phyloP scores from a whole-genome alignment of 495 filamentous ascomycete species.

The Daldinia vernicosa region DNA sequence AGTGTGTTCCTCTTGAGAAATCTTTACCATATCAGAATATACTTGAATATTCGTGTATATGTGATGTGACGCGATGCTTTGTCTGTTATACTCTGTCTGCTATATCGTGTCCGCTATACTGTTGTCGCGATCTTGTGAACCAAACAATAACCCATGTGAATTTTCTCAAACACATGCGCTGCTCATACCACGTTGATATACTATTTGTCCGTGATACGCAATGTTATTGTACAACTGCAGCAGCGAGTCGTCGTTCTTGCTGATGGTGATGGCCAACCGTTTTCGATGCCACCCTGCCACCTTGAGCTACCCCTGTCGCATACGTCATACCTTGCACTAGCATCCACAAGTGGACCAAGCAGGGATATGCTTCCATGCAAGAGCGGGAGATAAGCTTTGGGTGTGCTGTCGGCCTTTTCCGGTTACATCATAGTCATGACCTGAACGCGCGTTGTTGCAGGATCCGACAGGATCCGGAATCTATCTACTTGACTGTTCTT shows the following conservation, averaged over 20 bases:
- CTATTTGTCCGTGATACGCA: neutral
- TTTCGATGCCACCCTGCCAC: constrained; percentile 12
- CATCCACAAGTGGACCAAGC: constrained; percentile 1
- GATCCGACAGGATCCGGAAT: no score
- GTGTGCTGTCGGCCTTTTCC: constrained; percentile 8
- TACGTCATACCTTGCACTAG: constrained; percentile 24
- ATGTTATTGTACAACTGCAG: neutral
- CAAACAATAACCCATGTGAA: neutral
- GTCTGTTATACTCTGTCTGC: neutral
- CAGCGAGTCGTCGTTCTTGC: constrained; percentile 20
- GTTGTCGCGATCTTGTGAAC: neutral
- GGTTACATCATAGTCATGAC: constrained; percentile 39
- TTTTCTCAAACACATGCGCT: neutral
- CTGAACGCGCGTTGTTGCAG: constrained; percentile 30
- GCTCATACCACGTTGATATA: neutral
- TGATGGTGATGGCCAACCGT: constrained; percentile 22
- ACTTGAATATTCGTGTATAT: neutral
- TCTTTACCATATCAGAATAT: neutral
- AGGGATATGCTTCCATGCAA: constrained; percentile 9
- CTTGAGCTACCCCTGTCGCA: constrained; percentile 19
- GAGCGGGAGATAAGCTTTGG: neutral
- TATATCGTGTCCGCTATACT: neutral
- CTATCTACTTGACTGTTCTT: no score
- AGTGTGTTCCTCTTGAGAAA: neutral
- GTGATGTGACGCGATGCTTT: neutral